Base-by-base conservation (phyloP, 2,329 filamentous ascomycete genomes). In the Fonsecaea multimorphosa region DNA sequence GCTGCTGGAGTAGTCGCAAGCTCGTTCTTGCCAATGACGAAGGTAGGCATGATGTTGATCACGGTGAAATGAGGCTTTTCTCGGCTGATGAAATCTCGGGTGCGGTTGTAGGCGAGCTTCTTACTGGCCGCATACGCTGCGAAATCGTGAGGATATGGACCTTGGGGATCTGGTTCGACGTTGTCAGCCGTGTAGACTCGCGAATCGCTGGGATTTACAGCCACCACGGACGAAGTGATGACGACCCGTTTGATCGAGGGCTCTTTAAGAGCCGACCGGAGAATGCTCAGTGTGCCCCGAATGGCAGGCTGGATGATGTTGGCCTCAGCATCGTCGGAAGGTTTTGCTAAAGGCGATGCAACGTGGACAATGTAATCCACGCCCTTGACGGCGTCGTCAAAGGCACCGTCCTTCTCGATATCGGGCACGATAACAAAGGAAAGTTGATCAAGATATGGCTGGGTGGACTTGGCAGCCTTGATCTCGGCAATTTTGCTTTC, bases 211-310 rank as follows among this genome's bases (percentile, higher is more conserved):
- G 44, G 44, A 49, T 88, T 71, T n/a, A 90, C 87, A 0, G 87
- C 82, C 16, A 87, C 87, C 70, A 90, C 90, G 1, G 87, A 89
- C 1, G 87, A 89, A 0, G 88, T 90, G 69, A 91, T 84, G 54
- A 88, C 88, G 16, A 96, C 90, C 67, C 88, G 85, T 79, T 89
- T 91, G 58, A 96, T 89, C 74, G 74, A 85, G 68, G 86, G 86
- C 71, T 84, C 82, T 75, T 87, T 87, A 74, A 88, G 84, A 1
- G 85, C 84, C 69, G 72, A 67, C 51, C 85, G 86, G 67, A 89
- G 76, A 59, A 89, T 85, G 29, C 86, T 86, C 0, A 85, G 86
- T 0, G 87, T 89, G 61, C 87, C 87, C 70, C 87, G 87, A 68
- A 89, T 80, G 4, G 87, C 87, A 22, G 86, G 85, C 67, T 87